phyloP scores from a whole-genome alignment of 768 basidiomycete genomes.

The Psilocybe azurescens region DNA sequence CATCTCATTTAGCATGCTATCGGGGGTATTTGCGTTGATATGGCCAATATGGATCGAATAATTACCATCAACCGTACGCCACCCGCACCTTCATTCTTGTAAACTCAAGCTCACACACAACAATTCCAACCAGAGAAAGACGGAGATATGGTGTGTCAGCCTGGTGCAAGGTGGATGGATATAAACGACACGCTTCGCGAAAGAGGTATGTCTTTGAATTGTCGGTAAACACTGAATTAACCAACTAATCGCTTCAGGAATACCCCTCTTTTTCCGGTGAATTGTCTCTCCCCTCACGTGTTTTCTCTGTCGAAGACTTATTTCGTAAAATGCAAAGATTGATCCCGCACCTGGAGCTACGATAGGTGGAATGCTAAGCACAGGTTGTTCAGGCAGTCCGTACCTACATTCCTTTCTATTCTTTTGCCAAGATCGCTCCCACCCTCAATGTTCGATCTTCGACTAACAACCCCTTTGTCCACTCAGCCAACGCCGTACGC shows the following conservation, averaged over 20 bases:
- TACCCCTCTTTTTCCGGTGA: slow-evolving; percentile 86
- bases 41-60: slow-evolving; percentile 81
- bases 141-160: slow-evolving; percentile 75
- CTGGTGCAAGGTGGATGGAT: slow-evolving; percentile 74
- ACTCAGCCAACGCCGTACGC: slow-evolving; percentile 74
- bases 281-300: neutral
- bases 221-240: neutral
- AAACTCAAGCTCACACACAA: neutral
- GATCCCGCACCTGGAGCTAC: slow-evolving; percentile 83
- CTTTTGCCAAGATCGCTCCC: too few species aligned
- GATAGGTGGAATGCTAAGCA: slow-evolving; percentile 86
- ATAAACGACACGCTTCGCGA: slow-evolving; percentile 71
- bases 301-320: neutral
- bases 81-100: neutral
- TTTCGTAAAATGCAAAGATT: slow-evolving; percentile 46
- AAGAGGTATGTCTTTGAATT: slow-evolving; percentile 45
- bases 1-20: slow-evolving; percentile 34
- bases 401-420: neutral
- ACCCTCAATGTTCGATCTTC: too few species aligned
- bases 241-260: slow-evolving; percentile 43
- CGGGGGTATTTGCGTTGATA: slow-evolving; percentile 82
- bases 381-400: slow-evolving; percentile 84
- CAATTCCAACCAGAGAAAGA: slow-evolving; percentile 55
- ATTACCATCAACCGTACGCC: slow-evolving; percentile 68
- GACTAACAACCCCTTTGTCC: too few species aligned